Evolutionary conservation across 495 filamentous ascomycete species (phyloP), one percentile per base, ranked within the genome.

Genomic region (Recurvomyces mirabilis): DNA sequence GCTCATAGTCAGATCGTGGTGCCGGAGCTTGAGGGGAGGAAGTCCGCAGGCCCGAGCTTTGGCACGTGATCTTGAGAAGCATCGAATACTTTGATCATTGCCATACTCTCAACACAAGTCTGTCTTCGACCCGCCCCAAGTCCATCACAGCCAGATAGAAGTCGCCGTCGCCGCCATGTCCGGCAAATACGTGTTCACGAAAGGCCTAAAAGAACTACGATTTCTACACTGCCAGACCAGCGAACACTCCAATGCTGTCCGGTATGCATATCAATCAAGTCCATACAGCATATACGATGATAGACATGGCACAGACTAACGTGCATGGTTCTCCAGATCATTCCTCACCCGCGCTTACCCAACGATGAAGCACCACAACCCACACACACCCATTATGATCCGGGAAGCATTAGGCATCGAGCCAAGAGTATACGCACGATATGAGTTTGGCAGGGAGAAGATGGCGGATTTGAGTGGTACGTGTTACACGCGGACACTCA

Each of bases 341-440:
- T 98, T 98, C 72, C 70, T 98, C 38, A 78, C 79, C 46, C 77
- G 82, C 62, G 84, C 88, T 43, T 98, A 98, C 66, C 93, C 91
- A 5, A 88, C 84, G 54, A 96, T 98, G 89, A 98, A 98, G 77
- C 93, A 93, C 74, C 80, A 91, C 71, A 96, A 98, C 68, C 91
- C 91, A 9, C 67, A 86, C 63, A 94, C 76, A 31, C 91, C 91
- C 37, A 96, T 98, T 65, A 68, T 98, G 71, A 74, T 98, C 39
- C 83, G 91, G 52, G 93, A 98, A 66, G 91, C 93, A 24, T 61
- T 73, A 38, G 85, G 79, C 49, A 83, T 78, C 31, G 65, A 82
- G 59, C 89, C 91, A 31, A 79, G 74, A 56, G 81, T 98, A 33
- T 96, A 81, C 64, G 87, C 93, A 49, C 71, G 91, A 79, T 98